Base-by-base conservation (phyloP, 148 eudicot genomes). In the Rhododendron williamsianum region DNA sequence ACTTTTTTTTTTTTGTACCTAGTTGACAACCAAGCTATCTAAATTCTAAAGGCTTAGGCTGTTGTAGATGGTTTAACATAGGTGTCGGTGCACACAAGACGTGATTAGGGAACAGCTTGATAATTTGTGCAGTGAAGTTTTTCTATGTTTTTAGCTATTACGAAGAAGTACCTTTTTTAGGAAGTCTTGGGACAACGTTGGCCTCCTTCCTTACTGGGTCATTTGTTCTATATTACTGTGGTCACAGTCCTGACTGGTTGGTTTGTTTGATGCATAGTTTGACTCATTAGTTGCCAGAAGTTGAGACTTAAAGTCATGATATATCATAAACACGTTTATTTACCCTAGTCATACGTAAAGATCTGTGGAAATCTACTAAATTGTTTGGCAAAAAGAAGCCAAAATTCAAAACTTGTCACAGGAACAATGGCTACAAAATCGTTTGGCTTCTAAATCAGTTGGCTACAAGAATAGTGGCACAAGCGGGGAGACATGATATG, bases 151-250 rank as follows among this genome's bases (percentile, higher is more conserved):
- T 79, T 18, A 48, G 36, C 27, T 48, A 46, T 48, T 25, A 12
- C 8, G 21, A 78, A 23, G 9, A 21, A n/a, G 51, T 77, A 43
- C 80, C 52, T 21, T 43, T 77, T 9, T 77, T 36, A 43, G 80
- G 80, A 77, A 77, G 80, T 77, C 80, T n/a, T 49, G 60, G 51
- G 81, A 49, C 60, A 25, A 79, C 27, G 58, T n/a, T 25, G 38
- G 27, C 81, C 81, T 6, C 30, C 58, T 79, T 51, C 60, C 4
- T 19, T 79, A 49, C 81, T 11, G 0, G 49, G 51, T 78, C 56
- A 51, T 46, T 46, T 46, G 35, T 25, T 78, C 36, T 46, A 1
- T 48, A 48, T 12, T 11, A 45, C 16, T 10, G 15, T 78, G 36
- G 35, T 23, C 56, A 78, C 56, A 9, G 35, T 46, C 30, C 30